A percentile compares a stretch with the other conserved stretches of the same genome.
These are phyloP conservation scores for Aspergillus sp. DNA, from an alignment of 2,329 filamentous ascomycete species.

Conservation along the genomic window DNA sequence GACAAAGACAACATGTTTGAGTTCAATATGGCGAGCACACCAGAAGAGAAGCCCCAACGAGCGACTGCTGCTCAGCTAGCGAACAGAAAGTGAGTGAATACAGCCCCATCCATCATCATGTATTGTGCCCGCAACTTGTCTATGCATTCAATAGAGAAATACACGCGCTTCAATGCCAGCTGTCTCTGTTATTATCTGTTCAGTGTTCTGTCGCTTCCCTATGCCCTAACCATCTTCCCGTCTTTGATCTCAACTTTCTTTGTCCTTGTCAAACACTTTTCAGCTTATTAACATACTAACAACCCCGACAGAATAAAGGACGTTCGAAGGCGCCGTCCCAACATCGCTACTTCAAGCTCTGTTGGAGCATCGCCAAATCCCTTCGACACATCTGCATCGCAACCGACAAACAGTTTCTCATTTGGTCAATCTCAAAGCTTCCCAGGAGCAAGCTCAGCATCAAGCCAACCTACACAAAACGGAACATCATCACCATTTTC, in stretches of 20 bases:
- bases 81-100: slow-evolving; percentile 48
- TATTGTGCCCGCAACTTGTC: too few species aligned
- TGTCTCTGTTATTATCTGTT: too few species aligned
- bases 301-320: slow-evolving; percentile 16
- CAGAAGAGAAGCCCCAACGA: slow-evolving; percentile 43
- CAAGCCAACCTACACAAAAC: slow-evolving; percentile 18
- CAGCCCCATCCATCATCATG: slow-evolving; percentile 1
- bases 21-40: slow-evolving; percentile 36
- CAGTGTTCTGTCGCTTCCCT: too few species aligned
- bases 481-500: slow-evolving; percentile 20
- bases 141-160: too few species aligned
- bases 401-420: slow-evolving; percentile 24
- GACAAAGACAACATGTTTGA: slow-evolving; percentile 26
- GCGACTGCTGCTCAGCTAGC: slow-evolving; percentile 54
- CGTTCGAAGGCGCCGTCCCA: slow-evolving; percentile 21
- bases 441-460: slow-evolving; percentile 19
- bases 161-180: too few species aligned
- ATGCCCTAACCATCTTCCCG: too few species aligned
- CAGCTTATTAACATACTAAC: not conserved
- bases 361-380: slow-evolving; percentile 11
- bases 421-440: slow-evolving; percentile 36
- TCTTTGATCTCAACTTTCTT: too few species aligned
- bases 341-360: slow-evolving; percentile 12
- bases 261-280: too few species aligned
- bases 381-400: slow-evolving; percentile 13